Base-by-base conservation (phyloP, 2,329 filamentous ascomycete genomes). In the Alternaria conjuncta region DNA sequence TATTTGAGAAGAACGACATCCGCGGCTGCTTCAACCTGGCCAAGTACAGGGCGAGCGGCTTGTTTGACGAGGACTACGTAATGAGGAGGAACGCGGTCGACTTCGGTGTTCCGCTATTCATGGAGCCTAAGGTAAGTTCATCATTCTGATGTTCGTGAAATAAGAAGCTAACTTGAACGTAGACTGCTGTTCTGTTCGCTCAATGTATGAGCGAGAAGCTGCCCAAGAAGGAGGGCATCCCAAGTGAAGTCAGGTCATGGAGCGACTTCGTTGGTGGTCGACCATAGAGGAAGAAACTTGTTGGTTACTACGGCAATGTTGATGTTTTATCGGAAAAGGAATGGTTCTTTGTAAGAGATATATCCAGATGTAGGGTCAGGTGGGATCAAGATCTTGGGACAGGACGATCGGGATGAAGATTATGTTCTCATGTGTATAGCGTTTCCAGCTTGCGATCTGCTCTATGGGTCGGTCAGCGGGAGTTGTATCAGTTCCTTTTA, bases 31-130 rank as follows among this genome's bases (percentile, higher is more conserved):
- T 99, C 87, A 98, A 98, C 86, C 84, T 99, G 75, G 94, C 95
- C 63, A 89, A 91, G 82, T 88, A 88, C 71, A 87, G 94, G 77
- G 96, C 90, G 65, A 94, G 92, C 86, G 95, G 92, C 41, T 86
- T 93, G 65, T 84, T 92, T 65, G 96, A 99, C 78, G 93, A 96
- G 77, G 94, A 99, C 85, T 99, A 99, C 76, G 94, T 99, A 61
- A 98, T 98, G 95, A 89, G 96, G 76, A 89, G 96, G 79, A 99
- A 99, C 78, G 96, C 96, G 26, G 96, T 99, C 60, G 96, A 99
- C 84, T 99, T 99, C 81, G 95, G 95, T 73, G 94, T 98, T 30
- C 96, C 96, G 53, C 86, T 99, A 60, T 98, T 99, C 82, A 97
- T 97, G 94, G 95, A 98, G 85, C 93, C 94, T 58, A 95, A 96